Percentiles rank a stretch among this genome's conserved stretches.
Evolutionary conservation across 306 rosid species (phyloP).

Genomic region (Luffa aegyptiaca): DNA sequence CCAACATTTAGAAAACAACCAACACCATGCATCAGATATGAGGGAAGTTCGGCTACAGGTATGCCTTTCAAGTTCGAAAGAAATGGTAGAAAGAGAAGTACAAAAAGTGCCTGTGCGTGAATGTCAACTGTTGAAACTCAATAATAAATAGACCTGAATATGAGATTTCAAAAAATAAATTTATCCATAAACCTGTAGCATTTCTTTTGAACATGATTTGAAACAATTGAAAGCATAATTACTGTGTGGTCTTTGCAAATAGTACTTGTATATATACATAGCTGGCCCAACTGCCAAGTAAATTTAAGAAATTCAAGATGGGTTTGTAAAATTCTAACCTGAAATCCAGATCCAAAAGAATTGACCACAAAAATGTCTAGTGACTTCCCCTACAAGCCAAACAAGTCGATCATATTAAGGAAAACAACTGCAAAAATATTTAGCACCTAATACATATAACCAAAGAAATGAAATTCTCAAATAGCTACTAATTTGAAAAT

Average conservation of each 20-base stretch:
- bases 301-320: background rate
- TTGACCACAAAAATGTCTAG: slow-evolving; percentile 95
- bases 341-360: slow-evolving; percentile 86
- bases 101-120: slow-evolving; percentile 59
- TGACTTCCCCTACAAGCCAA: slow-evolving; percentile 58
- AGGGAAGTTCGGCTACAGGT: slow-evolving; percentile 58
- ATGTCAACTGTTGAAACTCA: background rate
- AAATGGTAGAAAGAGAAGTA: slow-evolving; percentile 60
- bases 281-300: background rate
- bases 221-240: background rate
- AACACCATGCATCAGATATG: slow-evolving; percentile 63
- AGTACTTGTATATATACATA: background rate
- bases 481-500: background rate
- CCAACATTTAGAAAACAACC: slow-evolving; percentile 78
- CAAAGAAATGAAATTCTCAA: background rate
- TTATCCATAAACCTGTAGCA: background rate
- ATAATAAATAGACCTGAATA: background rate
- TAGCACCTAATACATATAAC: background rate
- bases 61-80: slow-evolving; percentile 70
- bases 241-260: background rate
- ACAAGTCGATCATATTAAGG: slow-evolving; percentile 14
- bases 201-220: background rate
- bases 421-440: slow-evolving; percentile 6
- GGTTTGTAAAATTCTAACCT: slow-evolving; percentile 32
- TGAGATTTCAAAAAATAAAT: background rate